Base-by-base conservation (phyloP, 768 basidiomycete species). In the Phanerochaete sordida region DNA sequence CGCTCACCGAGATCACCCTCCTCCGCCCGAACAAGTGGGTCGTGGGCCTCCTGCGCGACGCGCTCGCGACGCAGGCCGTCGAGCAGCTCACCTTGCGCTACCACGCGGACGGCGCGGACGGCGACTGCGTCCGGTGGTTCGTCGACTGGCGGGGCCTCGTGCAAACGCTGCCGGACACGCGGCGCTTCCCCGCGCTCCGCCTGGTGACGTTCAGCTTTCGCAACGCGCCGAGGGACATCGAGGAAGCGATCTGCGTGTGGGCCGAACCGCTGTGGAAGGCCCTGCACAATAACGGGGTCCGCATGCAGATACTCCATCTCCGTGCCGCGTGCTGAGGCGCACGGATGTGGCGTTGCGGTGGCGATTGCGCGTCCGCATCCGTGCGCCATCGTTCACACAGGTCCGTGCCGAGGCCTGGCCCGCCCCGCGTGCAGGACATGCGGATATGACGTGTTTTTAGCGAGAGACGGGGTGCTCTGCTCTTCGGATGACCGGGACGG, bases 61-160 rank as follows among this genome's bases (percentile, higher is more conserved):
- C 21, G 7, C 5, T 6, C 47, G 21, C 24, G 13, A 59, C 64
- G 21, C 50, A 35, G 5, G 31, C 26, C 15, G 16, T 61, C 28
- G 52, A 61, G 24, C 60, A 58, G n/a, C 39, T 64, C 37, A 30
- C 50, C 47, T 48, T 65, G 55, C 54, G 56, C 12, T 2, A 16
- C 56, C 44, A 39, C 49, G 64, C 64, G 12, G 37, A 53, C 23
- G 55, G 50, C 9, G 54, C 56, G 8, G 1, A 21, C 11, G 4
- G 4, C 16, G 13, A 37, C 13, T 35, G 62, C 50, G 30, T 65
- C 15, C 26, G 33, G 28, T n/a, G n/a, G n/a, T 19, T 35, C 24
- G 23, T 65, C 43, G 58, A 65, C 54, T 65, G 64, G 64, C 31
- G 21, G 26, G 43, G 27, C 33, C 24, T 48, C 62, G 23, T 19